These are phyloP conservation scores for Leishmania aethiopica DNA, from an alignment of 208 protist species.

Conservation along the genomic window DNA sequence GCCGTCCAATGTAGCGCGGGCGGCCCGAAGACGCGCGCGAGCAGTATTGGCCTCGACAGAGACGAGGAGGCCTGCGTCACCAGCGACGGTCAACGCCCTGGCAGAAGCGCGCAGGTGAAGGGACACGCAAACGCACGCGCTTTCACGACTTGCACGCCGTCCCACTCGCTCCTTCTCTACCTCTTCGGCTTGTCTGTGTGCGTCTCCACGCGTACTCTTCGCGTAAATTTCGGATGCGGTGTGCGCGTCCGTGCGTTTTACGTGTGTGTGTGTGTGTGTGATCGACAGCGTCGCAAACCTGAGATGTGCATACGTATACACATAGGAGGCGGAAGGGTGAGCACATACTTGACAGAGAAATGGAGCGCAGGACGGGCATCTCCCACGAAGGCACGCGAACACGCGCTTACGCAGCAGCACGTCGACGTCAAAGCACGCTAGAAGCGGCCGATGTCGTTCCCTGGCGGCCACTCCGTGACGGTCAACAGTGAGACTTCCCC, in stretches of 20 bases:
- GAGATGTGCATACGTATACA: not conserved
- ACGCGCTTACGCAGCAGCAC: not conserved
- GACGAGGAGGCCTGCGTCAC: not conserved
- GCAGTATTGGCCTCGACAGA: not conserved
- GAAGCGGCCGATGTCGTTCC: not conserved
- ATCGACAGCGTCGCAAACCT: not conserved
- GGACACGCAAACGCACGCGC: not conserved
- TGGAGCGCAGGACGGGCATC: not conserved
- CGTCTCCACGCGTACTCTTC: not conserved
- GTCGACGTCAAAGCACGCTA: not conserved
- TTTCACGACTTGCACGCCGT: not conserved
- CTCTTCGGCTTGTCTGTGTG: not conserved
- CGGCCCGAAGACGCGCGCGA: not conserved
- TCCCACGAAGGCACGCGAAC: not conserved
- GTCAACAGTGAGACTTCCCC: not conserved
- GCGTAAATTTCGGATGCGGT: not conserved
- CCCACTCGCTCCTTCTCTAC: not conserved
- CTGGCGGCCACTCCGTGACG: not conserved
- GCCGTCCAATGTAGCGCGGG: not conserved
- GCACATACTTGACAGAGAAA: not conserved
- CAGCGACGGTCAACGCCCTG: not conserved
- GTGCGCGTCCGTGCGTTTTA: not conserved
- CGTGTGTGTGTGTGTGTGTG: not conserved
- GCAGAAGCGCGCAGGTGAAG: not conserved
- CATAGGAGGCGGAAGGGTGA: constrained; percentile 1